Conservation (phyloP, 2,329 filamentous ascomycete species). For the Elsinoe arachidis region DNA sequence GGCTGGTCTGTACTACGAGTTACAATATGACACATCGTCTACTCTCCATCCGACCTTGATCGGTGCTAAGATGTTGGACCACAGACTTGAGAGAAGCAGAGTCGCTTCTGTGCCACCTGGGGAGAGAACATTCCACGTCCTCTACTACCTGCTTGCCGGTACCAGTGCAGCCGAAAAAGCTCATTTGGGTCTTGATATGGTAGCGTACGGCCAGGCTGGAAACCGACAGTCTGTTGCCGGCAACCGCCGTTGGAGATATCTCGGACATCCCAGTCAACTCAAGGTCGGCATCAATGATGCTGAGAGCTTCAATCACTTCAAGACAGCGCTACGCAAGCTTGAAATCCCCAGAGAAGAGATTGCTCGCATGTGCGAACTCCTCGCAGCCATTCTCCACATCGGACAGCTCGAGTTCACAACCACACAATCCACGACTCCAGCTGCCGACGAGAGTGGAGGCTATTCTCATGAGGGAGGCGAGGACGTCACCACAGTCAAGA, state of each 20-base stretch:
- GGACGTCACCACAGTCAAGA: slow-evolving; percentile 77
- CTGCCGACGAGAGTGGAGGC: slow-evolving; percentile 84
- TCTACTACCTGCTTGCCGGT: slow-evolving; percentile 91
- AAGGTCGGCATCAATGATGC: slow-evolving; percentile 95
- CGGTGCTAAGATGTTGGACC: slow-evolving; percentile 88
- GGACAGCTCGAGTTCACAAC: slow-evolving; percentile 92
- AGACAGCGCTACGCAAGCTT: slow-evolving; percentile 84
- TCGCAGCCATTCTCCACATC: slow-evolving; percentile 92
- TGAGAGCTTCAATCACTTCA: slow-evolving; percentile 95
- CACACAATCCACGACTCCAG: slow-evolving; percentile 66
- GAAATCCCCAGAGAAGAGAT: slow-evolving; percentile 92
- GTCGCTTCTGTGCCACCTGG: slow-evolving; percentile 89
- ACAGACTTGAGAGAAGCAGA: slow-evolving; percentile 82
- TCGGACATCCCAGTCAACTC: slow-evolving; percentile 91
- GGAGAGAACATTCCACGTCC: slow-evolving; percentile 89
- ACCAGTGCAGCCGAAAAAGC: slow-evolving; percentile 84
- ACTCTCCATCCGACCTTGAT: slow-evolving; percentile 79
- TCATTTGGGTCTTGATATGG: slow-evolving; percentile 60
- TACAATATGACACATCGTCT: slow-evolving; percentile 89
- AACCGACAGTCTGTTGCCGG: slow-evolving; percentile 46
- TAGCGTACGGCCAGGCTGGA: slow-evolving; percentile 47
- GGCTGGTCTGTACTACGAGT: slow-evolving; percentile 86
- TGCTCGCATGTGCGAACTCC: slow-evolving; percentile 89
- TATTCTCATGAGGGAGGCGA: slow-evolving; percentile 93
- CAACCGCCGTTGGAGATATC: slow-evolving; percentile 85